Conservation (phyloP, 768 basidiomycete genomes). For the Psilocybe azurescens region DNA sequence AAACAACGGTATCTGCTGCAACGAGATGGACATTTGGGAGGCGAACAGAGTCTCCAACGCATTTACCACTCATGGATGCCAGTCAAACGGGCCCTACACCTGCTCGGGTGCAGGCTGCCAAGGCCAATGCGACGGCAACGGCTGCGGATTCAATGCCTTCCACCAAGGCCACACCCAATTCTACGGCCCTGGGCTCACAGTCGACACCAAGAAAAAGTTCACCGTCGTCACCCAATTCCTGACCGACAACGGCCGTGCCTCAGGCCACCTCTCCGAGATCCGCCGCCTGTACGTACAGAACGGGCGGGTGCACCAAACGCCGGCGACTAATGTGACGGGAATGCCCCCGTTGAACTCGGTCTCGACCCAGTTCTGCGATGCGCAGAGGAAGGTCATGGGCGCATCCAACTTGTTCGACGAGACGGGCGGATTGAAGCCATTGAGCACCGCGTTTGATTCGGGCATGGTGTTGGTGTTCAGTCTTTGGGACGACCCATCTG, state of each 20-base stretch:
- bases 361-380: conserved; percentile 51
- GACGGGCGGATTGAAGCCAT: conserved; percentile 44
- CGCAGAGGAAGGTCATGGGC: conserved; percentile 48
- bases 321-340: conserved; percentile 44
- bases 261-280: conserved; percentile 53
- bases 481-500: conserved; percentile 16
- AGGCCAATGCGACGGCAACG: conserved; percentile 51
- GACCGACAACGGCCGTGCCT: conserved; percentile 43
- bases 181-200: conserved; percentile 47
- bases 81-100: conserved; percentile 36
- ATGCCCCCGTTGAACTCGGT: conserved; percentile 46
- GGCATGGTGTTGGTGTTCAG: conserved; percentile 54
- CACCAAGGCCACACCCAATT: conserved; percentile 50
- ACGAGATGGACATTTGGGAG: conserved; percentile 65
- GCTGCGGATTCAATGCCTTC: conserved; percentile 64
- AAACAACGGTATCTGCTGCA: conserved; percentile 53
- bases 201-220: conserved; percentile 53
- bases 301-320: conserved; percentile 50
- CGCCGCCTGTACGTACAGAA: conserved; percentile 58
- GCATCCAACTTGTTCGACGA: conserved; percentile 50
- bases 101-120: conserved; percentile 48
- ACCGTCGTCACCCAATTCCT: conserved; percentile 64
- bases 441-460: conserved; percentile 41
- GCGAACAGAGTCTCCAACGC: conserved; percentile 55
- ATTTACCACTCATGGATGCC: conserved; percentile 55